A percentile compares a stretch with the other conserved stretches of the same genome.
phyloP scores from a whole-genome alignment of 495 filamentous ascomycete genomes.

The Sordaria brevicollis region DNA sequence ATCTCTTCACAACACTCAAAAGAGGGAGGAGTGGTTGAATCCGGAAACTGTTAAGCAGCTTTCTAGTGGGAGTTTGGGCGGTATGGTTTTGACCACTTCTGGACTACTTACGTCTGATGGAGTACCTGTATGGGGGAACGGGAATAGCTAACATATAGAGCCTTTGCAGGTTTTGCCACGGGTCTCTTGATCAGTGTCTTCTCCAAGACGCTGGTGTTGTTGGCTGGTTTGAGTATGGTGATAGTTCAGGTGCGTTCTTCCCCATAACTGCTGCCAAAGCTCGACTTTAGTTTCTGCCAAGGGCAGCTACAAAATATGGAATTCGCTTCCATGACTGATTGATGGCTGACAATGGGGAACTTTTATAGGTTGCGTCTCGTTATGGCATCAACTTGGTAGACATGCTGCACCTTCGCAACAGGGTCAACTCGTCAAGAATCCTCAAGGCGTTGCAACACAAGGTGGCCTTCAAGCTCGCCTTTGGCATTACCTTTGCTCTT shows the following conservation, averaged over 20 bases:
- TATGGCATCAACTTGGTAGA: conserved; percentile 59
- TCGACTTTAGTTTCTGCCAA: too few relatives aligned
- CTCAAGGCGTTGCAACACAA: conserved; percentile 51
- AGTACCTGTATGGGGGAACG: not conserved
- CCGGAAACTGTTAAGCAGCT: conserved; percentile 53
- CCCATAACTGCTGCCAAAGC: too few relatives aligned
- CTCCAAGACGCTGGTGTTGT: conserved; percentile 59
- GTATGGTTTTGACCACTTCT: conserved; percentile 19
- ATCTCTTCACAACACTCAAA: not conserved
- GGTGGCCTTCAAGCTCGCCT: conserved; percentile 67
- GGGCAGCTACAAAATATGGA: too few relatives aligned
- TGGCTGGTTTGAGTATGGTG: conserved; percentile 62
- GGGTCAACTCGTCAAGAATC: conserved; percentile 43
- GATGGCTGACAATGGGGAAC: too few relatives aligned
- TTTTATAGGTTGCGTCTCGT: conserved; percentile 58
- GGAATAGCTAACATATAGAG: not conserved
- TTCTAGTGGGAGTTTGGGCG: conserved; percentile 57
- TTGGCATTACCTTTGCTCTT: conserved; percentile 66
- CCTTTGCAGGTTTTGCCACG: conserved; percentile 46
- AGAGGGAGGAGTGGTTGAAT: conserved; percentile 28
- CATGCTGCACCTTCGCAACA: conserved; percentile 25
- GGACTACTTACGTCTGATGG: not conserved
- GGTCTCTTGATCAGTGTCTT: conserved; percentile 67
- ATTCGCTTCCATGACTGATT: too few relatives aligned
- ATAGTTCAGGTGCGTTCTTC: conserved; percentile 56